phyloP scores from a whole-genome alignment of 108 stramenopile genomes.

The Skeletonema grethae region DNA sequence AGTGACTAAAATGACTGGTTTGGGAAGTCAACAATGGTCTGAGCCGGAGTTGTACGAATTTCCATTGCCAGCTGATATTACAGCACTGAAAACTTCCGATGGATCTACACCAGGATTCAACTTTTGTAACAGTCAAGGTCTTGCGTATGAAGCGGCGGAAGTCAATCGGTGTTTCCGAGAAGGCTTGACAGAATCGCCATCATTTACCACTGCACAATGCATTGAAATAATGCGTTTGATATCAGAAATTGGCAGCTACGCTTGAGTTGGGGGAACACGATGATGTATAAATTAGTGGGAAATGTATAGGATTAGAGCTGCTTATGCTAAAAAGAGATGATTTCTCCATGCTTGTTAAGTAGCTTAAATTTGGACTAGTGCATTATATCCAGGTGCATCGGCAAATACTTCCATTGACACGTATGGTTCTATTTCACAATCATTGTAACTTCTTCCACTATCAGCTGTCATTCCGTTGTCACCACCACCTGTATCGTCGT shows the following conservation, averaged over 20 bases:
- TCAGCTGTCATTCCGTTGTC: slow-evolving; percentile 45
- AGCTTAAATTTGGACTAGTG: slow-evolving; percentile 22
- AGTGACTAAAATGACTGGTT: slow-evolving; percentile 52
- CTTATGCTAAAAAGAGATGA: neutral
- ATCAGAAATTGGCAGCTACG: slow-evolving; percentile 42
- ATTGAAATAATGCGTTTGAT: slow-evolving; percentile 46
- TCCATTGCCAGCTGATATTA: slow-evolving; percentile 37
- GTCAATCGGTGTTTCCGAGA: slow-evolving; percentile 51
- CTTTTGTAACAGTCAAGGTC: slow-evolving; percentile 51
- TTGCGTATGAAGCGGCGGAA: slow-evolving; percentile 52
- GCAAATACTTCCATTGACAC: slow-evolving; percentile 45
- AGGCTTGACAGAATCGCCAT: slow-evolving; percentile 41
- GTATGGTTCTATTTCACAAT: slow-evolving; percentile 34
- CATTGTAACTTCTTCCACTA: slow-evolving; percentile 16
- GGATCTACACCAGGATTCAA: slow-evolving; percentile 43
- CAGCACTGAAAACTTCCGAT: slow-evolving; percentile 14
- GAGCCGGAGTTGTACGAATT: slow-evolving; percentile 32
- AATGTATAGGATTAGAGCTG: neutral
- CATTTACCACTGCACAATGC: slow-evolving; percentile 39
- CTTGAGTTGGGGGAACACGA: neutral
- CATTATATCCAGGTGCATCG: slow-evolving; percentile 11
- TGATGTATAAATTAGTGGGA: neutral
- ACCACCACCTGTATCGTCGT: slow-evolving; percentile 44
- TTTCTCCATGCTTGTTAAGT: neutral
- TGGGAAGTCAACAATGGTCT: slow-evolving; percentile 49